Evolutionary conservation across 148 eudicot species (phyloP).

Genomic region (Rhododendron simsii): DNA sequence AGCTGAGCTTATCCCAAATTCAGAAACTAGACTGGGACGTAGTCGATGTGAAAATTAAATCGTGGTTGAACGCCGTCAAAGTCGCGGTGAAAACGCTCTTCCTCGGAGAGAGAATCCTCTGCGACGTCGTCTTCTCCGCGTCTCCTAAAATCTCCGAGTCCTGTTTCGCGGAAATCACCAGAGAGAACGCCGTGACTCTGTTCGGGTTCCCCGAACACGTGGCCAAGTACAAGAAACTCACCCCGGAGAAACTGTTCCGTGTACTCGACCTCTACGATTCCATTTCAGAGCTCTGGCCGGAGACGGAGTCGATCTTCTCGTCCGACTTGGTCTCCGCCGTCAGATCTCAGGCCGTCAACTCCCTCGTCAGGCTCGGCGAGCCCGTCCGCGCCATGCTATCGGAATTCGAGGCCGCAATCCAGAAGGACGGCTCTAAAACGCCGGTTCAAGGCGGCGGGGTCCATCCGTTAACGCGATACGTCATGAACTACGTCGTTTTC

Average conservation of each 20-base stretch:
- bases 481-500: constrained; percentile 44
- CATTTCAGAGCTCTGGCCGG: constrained; percentile 35
- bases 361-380: constrained; percentile 33
- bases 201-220: constrained; percentile 50
- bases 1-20: constrained; percentile 17
- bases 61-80: constrained; percentile 43
- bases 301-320: constrained; percentile 38
- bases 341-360: constrained; percentile 23
- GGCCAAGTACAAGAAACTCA: constrained; percentile 49
- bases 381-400: constrained; percentile 20
- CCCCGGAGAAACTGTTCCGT: constrained; percentile 47
- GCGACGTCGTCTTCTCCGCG: constrained; percentile 59
- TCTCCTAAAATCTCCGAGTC: constrained; percentile 40
- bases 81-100: constrained; percentile 46
- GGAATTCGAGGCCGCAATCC: constrained; percentile 43
- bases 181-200: constrained; percentile 40
- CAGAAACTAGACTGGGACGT: constrained; percentile 61
- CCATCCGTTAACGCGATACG: constrained; percentile 52
- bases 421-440: constrained; percentile 33
- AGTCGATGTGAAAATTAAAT: constrained; percentile 42
- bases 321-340: constrained; percentile 23
- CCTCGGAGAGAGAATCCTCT: constrained; percentile 49
- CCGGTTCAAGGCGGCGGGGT: constrained; percentile 34
- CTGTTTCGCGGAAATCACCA: constrained; percentile 57
- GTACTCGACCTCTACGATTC: constrained; percentile 40